Evolutionary conservation across 2,329 filamentous ascomycete species (phyloP), one percentile per base, ranked within the genome.

Genomic region (Alternaria hordeiaustralica): DNA sequence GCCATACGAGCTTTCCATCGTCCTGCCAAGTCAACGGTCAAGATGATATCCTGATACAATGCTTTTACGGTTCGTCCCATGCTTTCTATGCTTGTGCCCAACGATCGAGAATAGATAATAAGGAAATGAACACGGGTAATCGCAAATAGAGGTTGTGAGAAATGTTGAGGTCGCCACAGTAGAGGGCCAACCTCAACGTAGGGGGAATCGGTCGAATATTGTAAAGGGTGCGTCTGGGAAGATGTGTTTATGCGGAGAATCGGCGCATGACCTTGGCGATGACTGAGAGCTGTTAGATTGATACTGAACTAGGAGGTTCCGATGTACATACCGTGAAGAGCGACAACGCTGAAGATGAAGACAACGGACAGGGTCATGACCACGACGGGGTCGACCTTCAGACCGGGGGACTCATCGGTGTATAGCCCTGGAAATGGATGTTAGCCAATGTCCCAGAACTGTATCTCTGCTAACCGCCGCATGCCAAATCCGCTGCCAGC

Each of bases 311-410:
- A 12, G 54, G 21, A 23, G 4, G 23, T 36, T 8, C 55, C 25
- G n/a, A 23, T 15, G 28, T 25, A 41, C 93, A 75, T 89, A 98
- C 96, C 94, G 85, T 99, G 96, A 79, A 99, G 87, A 73, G 94
- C 94, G 78, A 99, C 96, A 79, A 99, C 96, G 78, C 92, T 96
- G 86, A 99, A 97, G 83, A 99, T 99, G 84, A 99, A 99, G 67
- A 97, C 96, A 75, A 99, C 89, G 78, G 93, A 97, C 74, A 99
- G 87, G 72, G 97, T 96, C 78, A 99, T 88, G 69, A 99, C 95
- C 71, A 99, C 94, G 64, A 99, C 96, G 21, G 96, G 96, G 82
- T 99, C 96, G 70, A 99, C 96, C 86, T 97, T 97, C 76, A 99
- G 86, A 67, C 96, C 96, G 63, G 96, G 96, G 70, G 93, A 97